phyloP scores from a whole-genome alignment of 345 rosid genomes.

The Cardamine occulta region DNA sequence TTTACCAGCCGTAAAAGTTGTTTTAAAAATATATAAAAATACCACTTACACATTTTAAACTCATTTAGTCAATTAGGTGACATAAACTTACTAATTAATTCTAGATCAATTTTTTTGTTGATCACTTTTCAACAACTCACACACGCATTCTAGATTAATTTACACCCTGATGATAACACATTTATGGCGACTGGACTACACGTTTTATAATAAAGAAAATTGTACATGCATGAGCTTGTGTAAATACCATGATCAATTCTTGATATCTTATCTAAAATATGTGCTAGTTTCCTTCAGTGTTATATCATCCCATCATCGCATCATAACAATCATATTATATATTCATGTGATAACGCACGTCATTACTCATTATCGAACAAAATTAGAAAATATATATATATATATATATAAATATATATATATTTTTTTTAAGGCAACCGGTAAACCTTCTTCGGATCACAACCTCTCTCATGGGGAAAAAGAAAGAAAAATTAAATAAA shows the following conservation, averaged over 20 bases:
- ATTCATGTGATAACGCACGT: background rate
- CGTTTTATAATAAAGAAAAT: too few species aligned
- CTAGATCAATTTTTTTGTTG: too few species aligned
- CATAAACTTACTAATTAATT: background rate
- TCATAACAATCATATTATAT: background rate
- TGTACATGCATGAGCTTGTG: too few species aligned
- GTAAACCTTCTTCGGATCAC: constrained; percentile 7
- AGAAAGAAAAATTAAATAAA: background rate
- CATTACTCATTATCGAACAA: background rate
- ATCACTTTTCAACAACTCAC: too few species aligned
- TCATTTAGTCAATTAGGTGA: background rate
- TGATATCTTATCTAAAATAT: background rate
- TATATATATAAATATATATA: background rate
- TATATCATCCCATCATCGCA: background rate
- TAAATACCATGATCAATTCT: background rate
- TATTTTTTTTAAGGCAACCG: background rate
- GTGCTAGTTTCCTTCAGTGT: background rate
- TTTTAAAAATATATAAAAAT: background rate
- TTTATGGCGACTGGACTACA: too few species aligned
- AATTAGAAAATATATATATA: background rate
- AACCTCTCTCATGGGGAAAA: constrained; percentile 10
- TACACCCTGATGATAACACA: too few species aligned
- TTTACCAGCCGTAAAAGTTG: background rate
- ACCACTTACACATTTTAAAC: background rate
- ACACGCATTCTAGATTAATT: too few species aligned